Percentiles rank a stretch among this genome's conserved stretches.
Evolutionary conservation across 2,329 filamentous ascomycete genomes (phyloP).

Genomic region (Aulographum hederae): DNA sequence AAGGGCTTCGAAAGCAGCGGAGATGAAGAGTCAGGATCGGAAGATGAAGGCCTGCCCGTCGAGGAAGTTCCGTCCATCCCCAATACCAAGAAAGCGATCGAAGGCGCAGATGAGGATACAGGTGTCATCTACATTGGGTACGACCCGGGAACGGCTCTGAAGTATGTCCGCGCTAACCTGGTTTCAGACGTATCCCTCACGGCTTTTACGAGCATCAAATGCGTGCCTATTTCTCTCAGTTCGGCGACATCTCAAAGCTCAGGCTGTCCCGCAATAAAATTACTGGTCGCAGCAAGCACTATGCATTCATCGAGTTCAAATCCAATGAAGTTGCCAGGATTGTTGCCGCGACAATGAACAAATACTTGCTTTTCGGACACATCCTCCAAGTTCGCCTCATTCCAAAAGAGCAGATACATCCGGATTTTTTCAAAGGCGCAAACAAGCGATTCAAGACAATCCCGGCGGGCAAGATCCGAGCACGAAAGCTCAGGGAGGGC

Average conservation of each 20-base stretch:
- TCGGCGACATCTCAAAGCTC: constrained; percentile 62
- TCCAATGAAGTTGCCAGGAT: constrained; percentile 68
- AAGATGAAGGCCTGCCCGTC: constrained; percentile 19
- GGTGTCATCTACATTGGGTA: constrained; percentile 76
- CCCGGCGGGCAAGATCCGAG: constrained; percentile 75
- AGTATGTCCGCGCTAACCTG: neutral
- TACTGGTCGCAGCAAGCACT: constrained; percentile 84
- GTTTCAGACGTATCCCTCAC: constrained; percentile 55
- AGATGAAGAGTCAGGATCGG: constrained; percentile 18
- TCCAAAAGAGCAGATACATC: constrained; percentile 58
- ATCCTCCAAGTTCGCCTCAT: constrained; percentile 76
- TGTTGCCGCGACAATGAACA: constrained; percentile 91
- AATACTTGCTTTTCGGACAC: constrained; percentile 89
- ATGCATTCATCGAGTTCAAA: constrained; percentile 80
- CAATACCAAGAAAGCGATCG: constrained; percentile 13
- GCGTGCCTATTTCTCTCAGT: constrained; percentile 83
- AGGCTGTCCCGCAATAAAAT: constrained; percentile 82
- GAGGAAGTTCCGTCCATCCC: constrained; percentile 17
- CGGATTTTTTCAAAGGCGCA: constrained; percentile 73
- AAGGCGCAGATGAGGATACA: constrained; percentile 31
- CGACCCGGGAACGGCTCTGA: constrained; percentile 8
- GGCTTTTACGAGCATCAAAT: constrained; percentile 97
- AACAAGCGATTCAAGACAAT: constrained; percentile 78
- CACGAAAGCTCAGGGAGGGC: constrained; percentile 54
- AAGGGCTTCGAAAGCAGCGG: constrained; percentile 30